These are phyloP conservation scores for Colletotrichum musae DNA, from an alignment of 2,329 filamentous ascomycete genomes.

Conservation along the genomic window DNA sequence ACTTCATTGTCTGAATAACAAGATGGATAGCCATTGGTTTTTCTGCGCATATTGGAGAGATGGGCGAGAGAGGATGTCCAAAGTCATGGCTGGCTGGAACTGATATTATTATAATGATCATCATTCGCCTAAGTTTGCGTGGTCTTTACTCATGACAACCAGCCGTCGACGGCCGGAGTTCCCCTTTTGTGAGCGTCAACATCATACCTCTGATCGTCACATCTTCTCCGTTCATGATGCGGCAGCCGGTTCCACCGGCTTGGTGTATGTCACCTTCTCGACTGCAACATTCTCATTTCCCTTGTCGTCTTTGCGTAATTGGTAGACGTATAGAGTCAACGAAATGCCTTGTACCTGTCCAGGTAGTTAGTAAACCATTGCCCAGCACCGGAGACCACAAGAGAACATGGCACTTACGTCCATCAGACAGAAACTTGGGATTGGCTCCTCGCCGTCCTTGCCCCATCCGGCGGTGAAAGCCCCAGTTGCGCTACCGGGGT, in stretches of 20 bases:
- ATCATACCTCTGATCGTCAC: slow-evolving; percentile 1
- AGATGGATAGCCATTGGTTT: slow-evolving; percentile 8
- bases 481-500: slow-evolving; percentile 77
- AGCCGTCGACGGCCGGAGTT: slow-evolving; percentile 21
- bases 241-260: slow-evolving; percentile 74
- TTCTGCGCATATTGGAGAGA: slow-evolving; percentile 20
- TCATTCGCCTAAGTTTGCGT: slow-evolving; percentile 32
- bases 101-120: slow-evolving; percentile 40
- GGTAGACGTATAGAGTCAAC: slow-evolving; percentile 94
- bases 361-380: slow-evolving; percentile 43
- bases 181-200: slow-evolving; percentile 14
- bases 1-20: slow-evolving; percentile 31
- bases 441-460: slow-evolving; percentile 77
- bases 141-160: slow-evolving; percentile 35
- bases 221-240: slow-evolving; percentile 59
- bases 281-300: slow-evolving; percentile 85
- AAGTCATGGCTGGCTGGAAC: slow-evolving; percentile 22
- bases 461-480: slow-evolving; percentile 73
- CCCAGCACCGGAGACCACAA: not conserved
- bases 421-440: slow-evolving; percentile 96
- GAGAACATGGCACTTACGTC: slow-evolving; percentile 78
- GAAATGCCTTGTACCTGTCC: slow-evolving; percentile 93
- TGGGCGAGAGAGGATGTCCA: not conserved
- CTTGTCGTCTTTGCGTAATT: slow-evolving; percentile 82
- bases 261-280: slow-evolving; percentile 89